Evolutionary conservation across 495 filamentous ascomycete species (phyloP).

Genomic region (Lasiosphaeris hirsuta): DNA sequence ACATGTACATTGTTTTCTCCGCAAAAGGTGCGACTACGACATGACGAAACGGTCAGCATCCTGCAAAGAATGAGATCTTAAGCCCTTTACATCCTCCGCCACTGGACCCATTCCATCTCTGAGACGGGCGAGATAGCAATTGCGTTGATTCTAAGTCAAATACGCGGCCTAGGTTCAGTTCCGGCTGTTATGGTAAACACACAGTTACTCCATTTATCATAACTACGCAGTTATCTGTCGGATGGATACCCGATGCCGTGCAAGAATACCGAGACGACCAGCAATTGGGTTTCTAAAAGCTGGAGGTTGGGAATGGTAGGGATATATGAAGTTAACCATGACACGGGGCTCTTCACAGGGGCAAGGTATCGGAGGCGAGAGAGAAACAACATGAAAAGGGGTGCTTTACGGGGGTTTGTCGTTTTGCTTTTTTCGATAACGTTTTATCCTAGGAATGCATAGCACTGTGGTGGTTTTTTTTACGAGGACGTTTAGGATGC

Average conservation of each 20-base stretch:
- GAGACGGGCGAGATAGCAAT: too few relatives aligned
- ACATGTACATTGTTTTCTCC: constrained; percentile 17
- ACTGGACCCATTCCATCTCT: too few relatives aligned
- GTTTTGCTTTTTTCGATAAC: background rate
- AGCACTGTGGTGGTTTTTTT: constrained; percentile 19
- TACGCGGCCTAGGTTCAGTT: background rate
- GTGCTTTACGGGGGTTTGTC: background rate
- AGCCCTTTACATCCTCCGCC: too few relatives aligned
- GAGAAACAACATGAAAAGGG: background rate
- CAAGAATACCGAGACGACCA: too few relatives aligned
- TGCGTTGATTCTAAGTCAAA: too few relatives aligned
- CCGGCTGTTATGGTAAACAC: background rate
- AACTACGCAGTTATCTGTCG: too few relatives aligned
- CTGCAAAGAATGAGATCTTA: background rate
- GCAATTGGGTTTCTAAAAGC: too few relatives aligned
- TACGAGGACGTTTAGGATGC: background rate
- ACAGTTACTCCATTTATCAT: too few relatives aligned
- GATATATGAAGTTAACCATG: too few relatives aligned
- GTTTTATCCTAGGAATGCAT: constrained; percentile 20
- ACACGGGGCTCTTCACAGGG: background rate
- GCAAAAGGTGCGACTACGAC: background rate
- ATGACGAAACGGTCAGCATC: background rate
- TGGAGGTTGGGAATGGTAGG: too few relatives aligned
- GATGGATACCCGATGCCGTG: too few relatives aligned
- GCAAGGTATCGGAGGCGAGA: background rate